Base-by-base conservation (phyloP, 352 stramenopile genomes). In the Peronospora tabacina region DNA sequence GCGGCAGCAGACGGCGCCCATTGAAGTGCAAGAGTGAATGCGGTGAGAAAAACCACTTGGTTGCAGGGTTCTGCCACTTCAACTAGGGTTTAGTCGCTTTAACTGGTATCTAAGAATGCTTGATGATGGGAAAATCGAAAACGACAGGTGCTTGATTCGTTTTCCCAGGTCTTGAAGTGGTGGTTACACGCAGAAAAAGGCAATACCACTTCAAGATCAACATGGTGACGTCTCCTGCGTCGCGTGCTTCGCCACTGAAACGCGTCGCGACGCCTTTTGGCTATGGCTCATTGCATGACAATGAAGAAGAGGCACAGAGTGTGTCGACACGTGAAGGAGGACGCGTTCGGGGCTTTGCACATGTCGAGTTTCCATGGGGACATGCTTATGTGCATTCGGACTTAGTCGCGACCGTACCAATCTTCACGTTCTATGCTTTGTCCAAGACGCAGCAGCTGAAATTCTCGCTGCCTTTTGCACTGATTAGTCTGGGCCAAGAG, bases 371-470 rank as follows among this genome's bases (percentile, higher is more conserved):
- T 37, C 72, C 79, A 2, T 90, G 79, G 79, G 79, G 79, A n/a
- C 63, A 72, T 29, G 77, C 75, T 33, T 86, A 85, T 42, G 65
- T 90, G 13, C 63, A 82, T 44, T 52, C 67, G 15, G 68, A 84
- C 22, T 48, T 85, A 20, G 70, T 88, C 33, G 74, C 72, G 5
- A 44, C 69, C 11, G 60, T 68, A 22, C 79, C 76, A 1, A 63
- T 83, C 37, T 90, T 90, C 42, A 90, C 74, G 7, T 87, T 90
- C 59, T 90, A 88, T 60, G 79, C 79, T 29, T 52, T 90, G 13
- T 58, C 68, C 11, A 68, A 80, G 43, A 67, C 40, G 30, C 68
- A 83, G 46, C 79, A 73, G 38, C 30, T 86, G 32, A 90, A 88
- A 53, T 90, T 90, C 49, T 53, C 70, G 32, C 43, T 87, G 24